Conservation (phyloP, 805 yeast species). For the Nakazawaea populi region DNA sequence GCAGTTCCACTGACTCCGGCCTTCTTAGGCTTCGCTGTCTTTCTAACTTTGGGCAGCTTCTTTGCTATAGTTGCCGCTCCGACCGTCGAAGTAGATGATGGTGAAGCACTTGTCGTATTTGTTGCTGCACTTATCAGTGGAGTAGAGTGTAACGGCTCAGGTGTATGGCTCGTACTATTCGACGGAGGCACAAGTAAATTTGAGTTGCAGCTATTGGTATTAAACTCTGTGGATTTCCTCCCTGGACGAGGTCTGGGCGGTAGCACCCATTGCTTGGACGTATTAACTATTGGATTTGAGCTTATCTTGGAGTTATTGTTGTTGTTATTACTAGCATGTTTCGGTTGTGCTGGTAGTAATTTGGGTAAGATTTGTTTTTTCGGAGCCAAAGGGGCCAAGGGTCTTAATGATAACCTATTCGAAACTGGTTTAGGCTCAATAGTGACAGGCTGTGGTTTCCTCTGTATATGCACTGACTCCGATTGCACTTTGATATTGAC, state of each 20-base stretch:
- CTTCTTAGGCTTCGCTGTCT: constrained; percentile 9
- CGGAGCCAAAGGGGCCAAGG: constrained; percentile 10
- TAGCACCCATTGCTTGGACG: constrained; percentile 41
- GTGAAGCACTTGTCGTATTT: not conserved
- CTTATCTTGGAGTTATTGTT: not conserved
- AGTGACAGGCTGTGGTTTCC: not conserved
- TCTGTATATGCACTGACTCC: not conserved
- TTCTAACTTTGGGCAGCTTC: constrained; percentile 7
- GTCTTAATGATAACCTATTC: not conserved
- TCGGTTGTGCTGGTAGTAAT: constrained; percentile 17
- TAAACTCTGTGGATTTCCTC: constrained; percentile 24
- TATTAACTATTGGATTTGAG: constrained; percentile 18
- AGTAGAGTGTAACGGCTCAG: too few relatives aligned
- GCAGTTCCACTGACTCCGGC: constrained; percentile 3
- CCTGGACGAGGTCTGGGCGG: constrained; percentile 55
- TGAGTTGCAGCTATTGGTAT: not conserved
- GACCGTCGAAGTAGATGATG: not conserved
- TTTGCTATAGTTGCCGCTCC: not conserved
- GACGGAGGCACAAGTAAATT: too few relatives aligned
- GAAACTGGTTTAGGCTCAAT: not conserved
- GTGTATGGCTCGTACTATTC: too few relatives aligned
- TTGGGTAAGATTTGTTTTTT: constrained; percentile 12
- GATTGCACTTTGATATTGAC: not conserved
- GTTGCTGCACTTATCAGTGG: not conserved
- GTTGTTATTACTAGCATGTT: constrained; percentile 14